These are phyloP conservation scores for Phytophthora macrochlamydospora DNA, from an alignment of 352 stramenopile genomes.

Conservation along the genomic window DNA sequence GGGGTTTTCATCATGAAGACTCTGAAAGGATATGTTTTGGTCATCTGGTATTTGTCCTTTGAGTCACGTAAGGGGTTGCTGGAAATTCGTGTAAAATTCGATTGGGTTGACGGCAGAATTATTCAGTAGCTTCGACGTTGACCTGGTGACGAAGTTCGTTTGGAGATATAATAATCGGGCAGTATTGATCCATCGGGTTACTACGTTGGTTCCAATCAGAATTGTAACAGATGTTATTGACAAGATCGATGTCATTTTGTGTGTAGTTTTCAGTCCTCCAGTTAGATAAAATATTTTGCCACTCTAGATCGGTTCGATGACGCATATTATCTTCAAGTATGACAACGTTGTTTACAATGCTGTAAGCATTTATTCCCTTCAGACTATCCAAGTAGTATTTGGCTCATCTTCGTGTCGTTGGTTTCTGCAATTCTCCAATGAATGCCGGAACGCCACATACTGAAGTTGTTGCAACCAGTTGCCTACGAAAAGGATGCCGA, in stretches of 20 bases:
- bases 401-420: no score
- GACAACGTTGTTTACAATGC: neutral
- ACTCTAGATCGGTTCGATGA: neutral
- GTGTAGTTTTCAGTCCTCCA: neutral
- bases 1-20: slow-evolving; percentile 1
- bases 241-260: neutral
- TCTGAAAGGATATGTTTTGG: neutral
- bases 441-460: no score
- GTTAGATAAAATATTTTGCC: neutral
- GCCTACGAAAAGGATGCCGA: neutral
- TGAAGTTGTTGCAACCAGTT: neutral
- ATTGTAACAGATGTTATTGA: neutral
- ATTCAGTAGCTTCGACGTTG: neutral
- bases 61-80: neutral
- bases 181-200: neutral
- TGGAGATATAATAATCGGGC: slow-evolving; percentile 10
- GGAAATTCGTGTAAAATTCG: slow-evolving; percentile 5
- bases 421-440: no score
- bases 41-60: neutral
- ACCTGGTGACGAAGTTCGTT: slow-evolving; percentile 9
- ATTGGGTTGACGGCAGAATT: neutral
- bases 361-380: neutral
- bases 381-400: neutral
- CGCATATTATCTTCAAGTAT: neutral
- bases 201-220: neutral